Base-by-base conservation (phyloP, 2,329 filamentous ascomycete genomes). In the Ascochyta lentis region DNA sequence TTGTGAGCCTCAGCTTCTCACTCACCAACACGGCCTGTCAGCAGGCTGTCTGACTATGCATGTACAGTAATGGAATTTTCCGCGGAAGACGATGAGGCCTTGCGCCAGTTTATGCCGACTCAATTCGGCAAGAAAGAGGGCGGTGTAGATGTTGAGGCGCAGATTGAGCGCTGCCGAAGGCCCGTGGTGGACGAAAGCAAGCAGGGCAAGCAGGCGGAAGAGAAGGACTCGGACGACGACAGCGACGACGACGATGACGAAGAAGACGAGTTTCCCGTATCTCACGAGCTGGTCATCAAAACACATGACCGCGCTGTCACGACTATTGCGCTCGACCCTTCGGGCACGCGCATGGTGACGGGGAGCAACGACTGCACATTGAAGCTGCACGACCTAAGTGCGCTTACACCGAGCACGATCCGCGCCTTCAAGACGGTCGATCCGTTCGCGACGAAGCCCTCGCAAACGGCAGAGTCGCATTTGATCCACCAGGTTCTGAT, bases 341-440 rank as follows among this genome's bases (percentile, higher is more conserved):
- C 92, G 0, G 95, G 95, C 10, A 89, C 88, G 42, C 86, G 95
- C 66, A 80, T 99, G 71, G 87, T 94, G 43, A 95, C 92, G n/a
- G 93, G 90, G 22, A 97, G 93, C 5, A 90, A 89, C 58, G 95
- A 99, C 76, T 96, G 92, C 75, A 91, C 87, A 1, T 80, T 98
- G 68, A 98, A 97, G 72, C 82, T 99, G 16, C 92, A 97, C 78
- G 94, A 99, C 73, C 96, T 99, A 74, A 87, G 93, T 3, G 91
- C 93, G 42, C 96, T 99, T 89, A 97, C 94, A 0, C 92, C 93
- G 1, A 95, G 92, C 5, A 98, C 95, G 0, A 84, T 99, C 47
- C 90, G 94, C 66, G 92, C 95, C 0, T 99, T 99, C 83, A 92
- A 92, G 70, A 93, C 89, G 8, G 83, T 98, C 43, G 94, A 99